Evolutionary conservation across 306 rosid genomes (phyloP).

Genomic region (Senna siamea): DNA sequence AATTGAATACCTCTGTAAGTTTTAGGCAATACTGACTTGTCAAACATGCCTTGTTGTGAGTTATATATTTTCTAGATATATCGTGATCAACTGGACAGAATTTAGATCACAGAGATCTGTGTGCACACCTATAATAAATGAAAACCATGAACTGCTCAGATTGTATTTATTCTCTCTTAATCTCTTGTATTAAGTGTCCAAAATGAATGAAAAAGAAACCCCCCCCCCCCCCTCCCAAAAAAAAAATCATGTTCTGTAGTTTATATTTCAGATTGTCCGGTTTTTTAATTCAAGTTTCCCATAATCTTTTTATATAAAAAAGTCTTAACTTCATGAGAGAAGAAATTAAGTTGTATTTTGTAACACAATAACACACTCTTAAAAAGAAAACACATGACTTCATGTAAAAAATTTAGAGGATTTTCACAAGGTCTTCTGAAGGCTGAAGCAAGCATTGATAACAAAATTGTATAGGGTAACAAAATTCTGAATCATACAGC

Average conservation of each 20-base stretch:
- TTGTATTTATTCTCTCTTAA: not conserved
- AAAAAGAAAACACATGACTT: no score
- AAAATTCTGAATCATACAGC: not conserved
- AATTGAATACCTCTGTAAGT: slow-evolving; percentile 48
- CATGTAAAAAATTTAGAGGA: not conserved
- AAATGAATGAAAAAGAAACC: not conserved
- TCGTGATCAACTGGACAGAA: not conserved
- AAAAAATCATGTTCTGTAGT: not conserved
- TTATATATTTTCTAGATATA: slow-evolving; percentile 19
- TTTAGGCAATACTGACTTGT: slow-evolving; percentile 48
- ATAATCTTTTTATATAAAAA: not conserved
- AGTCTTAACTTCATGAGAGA: not conserved
- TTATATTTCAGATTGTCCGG: not conserved
- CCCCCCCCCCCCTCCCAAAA: not conserved
- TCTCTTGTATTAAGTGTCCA: not conserved
- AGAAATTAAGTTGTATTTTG: not conserved
- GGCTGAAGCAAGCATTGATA: not conserved
- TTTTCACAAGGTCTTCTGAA: not conserved
- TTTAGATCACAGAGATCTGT: not conserved
- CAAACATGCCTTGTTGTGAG: slow-evolving; percentile 37
- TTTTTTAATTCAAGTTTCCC: not conserved
- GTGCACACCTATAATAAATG: not conserved
- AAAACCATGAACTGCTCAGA: not conserved
- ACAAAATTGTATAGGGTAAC: not conserved
- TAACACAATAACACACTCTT: not conserved